Base-by-base conservation (phyloP, 345 rosid genomes). In the Bruguiera gymnorhiza region DNA sequence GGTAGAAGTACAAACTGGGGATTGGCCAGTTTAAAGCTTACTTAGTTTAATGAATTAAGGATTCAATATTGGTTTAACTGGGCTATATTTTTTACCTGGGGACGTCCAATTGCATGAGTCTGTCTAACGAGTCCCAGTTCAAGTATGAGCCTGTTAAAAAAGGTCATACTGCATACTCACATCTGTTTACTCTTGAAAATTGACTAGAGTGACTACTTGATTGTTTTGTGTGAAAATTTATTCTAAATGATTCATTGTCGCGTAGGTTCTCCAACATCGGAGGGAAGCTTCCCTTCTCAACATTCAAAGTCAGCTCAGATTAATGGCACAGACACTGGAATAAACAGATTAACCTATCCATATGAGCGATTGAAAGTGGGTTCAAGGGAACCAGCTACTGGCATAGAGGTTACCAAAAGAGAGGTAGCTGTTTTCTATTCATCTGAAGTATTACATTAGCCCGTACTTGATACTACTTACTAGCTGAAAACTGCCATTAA, bases 331-430 rank as follows among this genome's bases (percentile, higher is more conserved):
- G 70, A 73, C 26, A 26, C 46, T 16, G 76, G 31, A 13, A 51
- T 72, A 27, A 84, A 74, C 62, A 68, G 80, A 56, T 52, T 78
- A 73, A 71, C 70, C 56, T 81, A 76, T 82, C 80, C 92, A 20
- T 89, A 81, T 10, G 74, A 84, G 72, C 81, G 79, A 72, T 69
- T 92, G 63, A 85, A 54, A 62, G 86, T 86, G 63, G 68, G 73
- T 59, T 86, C 98, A 36, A 68, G 63, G 26, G 86, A 80, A 71
- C 91, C 91, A 20, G 87, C 60, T 65, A 62, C 70, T 39, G 83
- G 76, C 76, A 86, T 88, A 73, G 88, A 89, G 53, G 77, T 71
- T 48, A 76, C 88, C 58, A 87, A 76, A 87, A 81, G 96, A 81
- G 96, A 89, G 92, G 96, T 87, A 79, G 24, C 23, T 16, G 36